These are phyloP conservation scores for Pseudogymnoascus sp. DNA, from an alignment of 2,329 filamentous ascomycete genomes.

Conservation along the genomic window DNA sequence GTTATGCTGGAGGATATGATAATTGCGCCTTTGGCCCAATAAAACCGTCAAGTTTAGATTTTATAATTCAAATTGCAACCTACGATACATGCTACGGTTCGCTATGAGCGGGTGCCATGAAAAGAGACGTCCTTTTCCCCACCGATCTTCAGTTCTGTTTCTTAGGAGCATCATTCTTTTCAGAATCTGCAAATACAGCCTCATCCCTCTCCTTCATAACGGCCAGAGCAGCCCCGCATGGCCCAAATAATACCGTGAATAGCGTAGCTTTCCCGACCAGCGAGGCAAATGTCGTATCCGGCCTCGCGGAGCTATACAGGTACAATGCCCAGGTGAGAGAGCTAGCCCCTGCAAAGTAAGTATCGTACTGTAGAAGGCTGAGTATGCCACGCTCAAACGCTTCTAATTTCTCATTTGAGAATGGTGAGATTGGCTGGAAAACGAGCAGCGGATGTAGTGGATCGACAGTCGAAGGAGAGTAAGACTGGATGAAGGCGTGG, in stretches of 20 bases:
- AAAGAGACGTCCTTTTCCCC: too few species aligned
- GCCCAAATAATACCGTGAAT: background rate
- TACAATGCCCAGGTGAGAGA: background rate
- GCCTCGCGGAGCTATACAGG: background rate
- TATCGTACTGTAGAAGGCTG: background rate
- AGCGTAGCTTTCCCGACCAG: background rate
- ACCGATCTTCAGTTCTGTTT: background rate
- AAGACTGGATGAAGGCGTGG: background rate
- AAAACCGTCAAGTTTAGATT: background rate
- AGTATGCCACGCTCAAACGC: background rate
- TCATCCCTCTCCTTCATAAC: constrained; percentile 2
- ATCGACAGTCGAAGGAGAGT: background rate
- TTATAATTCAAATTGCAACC: background rate
- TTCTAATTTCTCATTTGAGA: background rate
- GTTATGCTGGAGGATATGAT: background rate
- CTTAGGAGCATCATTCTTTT: background rate
- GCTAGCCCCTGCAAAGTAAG: background rate
- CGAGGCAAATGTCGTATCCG: background rate
- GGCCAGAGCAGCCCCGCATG: background rate
- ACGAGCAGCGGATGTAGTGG: background rate
- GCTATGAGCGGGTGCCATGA: background rate
- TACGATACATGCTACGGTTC: background rate
- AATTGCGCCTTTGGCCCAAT: background rate
- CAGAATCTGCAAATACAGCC: background rate
- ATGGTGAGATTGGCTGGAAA: background rate